Evolutionary conservation across 768 basidiomycete species (phyloP).

Genomic region (Grammothele lineata): DNA sequence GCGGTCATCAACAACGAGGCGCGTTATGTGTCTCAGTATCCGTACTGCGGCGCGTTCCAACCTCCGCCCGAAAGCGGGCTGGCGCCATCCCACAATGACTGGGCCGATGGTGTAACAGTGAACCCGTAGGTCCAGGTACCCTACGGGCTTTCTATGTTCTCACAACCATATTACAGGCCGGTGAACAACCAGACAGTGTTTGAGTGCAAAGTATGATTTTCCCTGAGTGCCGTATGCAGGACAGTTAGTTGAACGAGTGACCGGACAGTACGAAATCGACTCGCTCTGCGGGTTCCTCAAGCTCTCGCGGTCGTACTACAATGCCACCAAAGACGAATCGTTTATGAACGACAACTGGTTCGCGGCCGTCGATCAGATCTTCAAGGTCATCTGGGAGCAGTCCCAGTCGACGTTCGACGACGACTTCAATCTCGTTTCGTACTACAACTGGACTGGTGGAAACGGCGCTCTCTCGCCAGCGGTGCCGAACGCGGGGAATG

Average conservation of each 20-base stretch:
- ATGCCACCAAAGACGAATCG: constrained; percentile 64
- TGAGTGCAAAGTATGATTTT: constrained; percentile 68
- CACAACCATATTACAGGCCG: constrained; percentile 37
- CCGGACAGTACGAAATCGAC: constrained; percentile 67
- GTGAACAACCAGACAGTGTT: constrained; percentile 69
- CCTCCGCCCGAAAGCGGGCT: constrained; percentile 75
- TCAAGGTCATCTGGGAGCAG: constrained; percentile 74
- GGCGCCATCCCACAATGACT: constrained; percentile 58
- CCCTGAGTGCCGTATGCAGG: too few relatives aligned
- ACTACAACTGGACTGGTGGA: constrained; percentile 80
- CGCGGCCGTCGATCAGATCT: constrained; percentile 63
- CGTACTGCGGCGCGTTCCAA: constrained; percentile 81
- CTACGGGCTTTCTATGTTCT: too few relatives aligned
- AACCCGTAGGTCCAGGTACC: constrained; percentile 52
- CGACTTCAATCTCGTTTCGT: constrained; percentile 70
- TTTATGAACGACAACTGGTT: constrained; percentile 73
- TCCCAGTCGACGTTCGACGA: constrained; percentile 67
- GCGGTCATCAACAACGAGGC: constrained; percentile 84
- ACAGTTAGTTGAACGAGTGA: too few relatives aligned
- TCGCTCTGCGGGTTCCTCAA: constrained; percentile 78
- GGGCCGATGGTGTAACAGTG: constrained; percentile 64
- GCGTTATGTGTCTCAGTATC: constrained; percentile 65
- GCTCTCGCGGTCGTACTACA: constrained; percentile 67
- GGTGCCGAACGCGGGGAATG: constrained; percentile 66
- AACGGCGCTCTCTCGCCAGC: constrained; percentile 57